Base-by-base conservation (phyloP, 768 basidiomycete species). In the Leccinum olivaceopallidum region DNA sequence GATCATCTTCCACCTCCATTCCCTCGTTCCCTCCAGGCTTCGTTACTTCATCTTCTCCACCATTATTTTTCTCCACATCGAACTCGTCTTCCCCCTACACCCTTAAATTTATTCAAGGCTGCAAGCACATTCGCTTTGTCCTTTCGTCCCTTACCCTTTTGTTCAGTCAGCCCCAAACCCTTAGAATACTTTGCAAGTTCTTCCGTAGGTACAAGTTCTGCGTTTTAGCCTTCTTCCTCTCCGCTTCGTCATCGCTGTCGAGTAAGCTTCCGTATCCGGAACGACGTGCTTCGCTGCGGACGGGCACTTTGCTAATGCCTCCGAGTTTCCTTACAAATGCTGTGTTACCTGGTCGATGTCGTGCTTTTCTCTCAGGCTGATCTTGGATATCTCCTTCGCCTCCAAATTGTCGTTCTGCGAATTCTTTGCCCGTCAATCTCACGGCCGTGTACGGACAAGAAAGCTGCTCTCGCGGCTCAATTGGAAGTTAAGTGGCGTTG, bases 181-280 rank as follows among this genome's bases (percentile, higher is more conserved):
- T 88, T 89, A 24, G 86, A 71, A 69, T 95, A 96, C 71, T 88
- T 92, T 6, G 90, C 83, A 30, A 94, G 79, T 71, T 94, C 93
- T 68, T 94, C 88, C 63, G 87, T 14, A 95, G 77, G 53, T 87
- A 84, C 0, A 92, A 94, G 60, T 84, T 84, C 22, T 65, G 63
- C 60, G 86, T 87, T 57, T 76, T 72, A 59, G 85, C 86, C 73
- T 87, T 87, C 66, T 75, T 75, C 65, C 79, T 84, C 63, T 69
- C 81, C n/a, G 82, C 71, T 14, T 73, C 80, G 49, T 92, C 89
- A 34, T 89, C 89, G 65, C 89, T 89, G 48, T 83, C 86, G 85
- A 30, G 85, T 80, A 7, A 96, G 83, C 62, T 84, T 88, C 26
- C 92, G 88, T 58, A 98, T 90, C 50, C 87, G 7, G 85, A 79